These are phyloP conservation scores for Monotropa hypopitys DNA, from an alignment of 179 eudicot species.

Conservation along the genomic window DNA sequence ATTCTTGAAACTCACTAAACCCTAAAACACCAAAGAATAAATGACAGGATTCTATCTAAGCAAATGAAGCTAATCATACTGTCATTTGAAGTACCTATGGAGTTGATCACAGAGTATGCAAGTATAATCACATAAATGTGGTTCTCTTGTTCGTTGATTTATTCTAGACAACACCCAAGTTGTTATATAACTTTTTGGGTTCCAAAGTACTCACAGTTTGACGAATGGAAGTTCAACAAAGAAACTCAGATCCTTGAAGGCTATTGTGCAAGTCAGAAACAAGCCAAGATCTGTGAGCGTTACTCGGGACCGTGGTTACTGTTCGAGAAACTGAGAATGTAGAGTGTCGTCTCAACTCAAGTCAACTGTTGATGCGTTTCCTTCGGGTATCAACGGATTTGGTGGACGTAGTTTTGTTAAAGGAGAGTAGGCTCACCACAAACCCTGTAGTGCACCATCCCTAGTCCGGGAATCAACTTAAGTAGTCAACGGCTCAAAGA, in stretches of 20 bases:
- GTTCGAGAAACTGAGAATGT: background rate
- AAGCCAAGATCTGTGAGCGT: background rate
- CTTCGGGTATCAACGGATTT: background rate
- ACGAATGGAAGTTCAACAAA: background rate
- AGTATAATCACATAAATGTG: background rate
- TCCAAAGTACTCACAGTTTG: background rate
- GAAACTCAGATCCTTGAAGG: background rate
- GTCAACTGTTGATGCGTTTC: background rate
- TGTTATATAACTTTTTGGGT: background rate
- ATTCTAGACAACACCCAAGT: background rate
- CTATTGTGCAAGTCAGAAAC: background rate
- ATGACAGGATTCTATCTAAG: background rate
- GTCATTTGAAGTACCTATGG: background rate
- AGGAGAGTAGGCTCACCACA: too few relatives aligned
- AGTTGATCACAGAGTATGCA: background rate
- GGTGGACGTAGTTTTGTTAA: too few relatives aligned
- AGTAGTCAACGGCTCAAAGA: too few relatives aligned
- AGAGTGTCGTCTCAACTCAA: background rate
- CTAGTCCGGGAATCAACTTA: too few relatives aligned
- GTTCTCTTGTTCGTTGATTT: background rate
- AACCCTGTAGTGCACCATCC: too few relatives aligned
- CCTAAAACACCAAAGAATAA: background rate
- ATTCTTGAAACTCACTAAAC: conserved; percentile 1
- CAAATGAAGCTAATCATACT: background rate
- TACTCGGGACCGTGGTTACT: background rate